Base-by-base conservation (phyloP, 108 stramenopile genomes). In the Aurantiochytrium sp. region DNA sequence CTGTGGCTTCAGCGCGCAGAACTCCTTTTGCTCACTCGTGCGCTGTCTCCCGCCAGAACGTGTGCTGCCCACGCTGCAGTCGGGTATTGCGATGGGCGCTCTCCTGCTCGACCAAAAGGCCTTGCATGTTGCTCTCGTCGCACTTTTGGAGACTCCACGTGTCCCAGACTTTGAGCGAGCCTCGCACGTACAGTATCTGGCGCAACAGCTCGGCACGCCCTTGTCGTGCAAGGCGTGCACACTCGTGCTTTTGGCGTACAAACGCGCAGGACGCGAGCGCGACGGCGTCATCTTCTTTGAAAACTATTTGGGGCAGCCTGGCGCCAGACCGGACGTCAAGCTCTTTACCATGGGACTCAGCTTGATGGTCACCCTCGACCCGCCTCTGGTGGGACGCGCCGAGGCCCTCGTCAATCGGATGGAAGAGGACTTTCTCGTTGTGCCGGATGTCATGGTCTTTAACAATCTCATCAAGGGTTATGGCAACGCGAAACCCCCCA, bases 381-480 rank as follows among this genome's bases (percentile, higher is more conserved):
- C 51, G 45, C 76, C 76, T 0, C n/a, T 83, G 18, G 28, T 83
- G 2, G 51, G 23, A 43, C 10, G 10, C 49, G 76, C 76, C 12
- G 76, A 83, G 51, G 6, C 14, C 3, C 45, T 83, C 12, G 49
- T 83, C 18, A 28, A 83, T 6, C 76, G 51, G 0, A 83, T 83
- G 76, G 51, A 83, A 35, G 28, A 12, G 19, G 76, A 83, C 25
- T 83, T 83, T 83, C 10, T 43, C 49, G 25, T 83, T 12, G 76
- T 5, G 23, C 49, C 51, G 16, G 76, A 83, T 23, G 76, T 83
- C 25, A 53, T 83, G 49, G 76, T 83, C 10, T 83, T 83, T 23
- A 83, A 83, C 28, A 83, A 53, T 23, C 45, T 83, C 49, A 83
- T 83, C 45, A 83, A 83, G 51, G 76, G 76, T 23, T 83, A 83